Conservation (phyloP, 768 basidiomycete species). For the Mycena rosella region DNA sequence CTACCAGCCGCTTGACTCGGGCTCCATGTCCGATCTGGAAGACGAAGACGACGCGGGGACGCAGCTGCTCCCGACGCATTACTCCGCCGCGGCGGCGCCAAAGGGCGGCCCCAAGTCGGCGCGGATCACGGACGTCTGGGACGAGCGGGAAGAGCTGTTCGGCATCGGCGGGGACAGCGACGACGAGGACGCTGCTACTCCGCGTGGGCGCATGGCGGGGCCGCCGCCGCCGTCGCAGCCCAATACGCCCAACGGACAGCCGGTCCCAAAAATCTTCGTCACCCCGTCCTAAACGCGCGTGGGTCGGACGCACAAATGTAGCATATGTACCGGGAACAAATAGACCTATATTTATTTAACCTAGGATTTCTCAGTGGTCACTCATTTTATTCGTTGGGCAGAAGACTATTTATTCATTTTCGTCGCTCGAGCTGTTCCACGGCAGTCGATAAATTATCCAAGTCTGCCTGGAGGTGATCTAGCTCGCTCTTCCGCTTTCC, state of each 20-base stretch:
- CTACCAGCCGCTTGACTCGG: conserved; percentile 77
- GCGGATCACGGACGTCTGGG: conserved; percentile 77
- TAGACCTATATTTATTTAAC: conserved; percentile 24
- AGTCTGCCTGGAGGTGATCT: conserved; percentile 56
- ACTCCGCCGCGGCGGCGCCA: conserved; percentile 37
- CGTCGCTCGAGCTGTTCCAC: conserved; percentile 45
- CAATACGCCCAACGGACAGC: conserved; percentile 23
- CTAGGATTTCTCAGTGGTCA: too few relatives aligned
- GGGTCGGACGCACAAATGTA: conserved; percentile 19
- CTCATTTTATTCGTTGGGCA: conserved; percentile 33
- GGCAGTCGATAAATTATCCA: conserved; percentile 54
- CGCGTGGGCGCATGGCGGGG: conserved; percentile 23
- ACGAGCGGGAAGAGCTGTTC: conserved; percentile 83
- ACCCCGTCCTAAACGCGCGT: conserved; percentile 6
- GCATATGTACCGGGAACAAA: conserved; percentile 26
- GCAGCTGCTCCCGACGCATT: conserved; percentile 71
- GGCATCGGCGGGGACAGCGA: conserved; percentile 75
- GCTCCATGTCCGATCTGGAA: conserved; percentile 64
- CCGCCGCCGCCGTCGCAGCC: conserved; percentile 45
- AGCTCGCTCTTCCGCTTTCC: conserved; percentile 60
- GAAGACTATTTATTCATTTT: conserved; percentile 16
- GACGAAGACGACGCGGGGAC: conserved; percentile 65
- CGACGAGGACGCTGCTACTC: conserved; percentile 56
- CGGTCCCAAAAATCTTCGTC: conserved; percentile 42
- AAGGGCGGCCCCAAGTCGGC: conserved; percentile 47